A percentile compares a stretch with the other conserved stretches of the same genome.
These are phyloP conservation scores for Chrysoporthe austroafricana DNA, from an alignment of 2,329 filamentous ascomycete species.

Conservation along the genomic window DNA sequence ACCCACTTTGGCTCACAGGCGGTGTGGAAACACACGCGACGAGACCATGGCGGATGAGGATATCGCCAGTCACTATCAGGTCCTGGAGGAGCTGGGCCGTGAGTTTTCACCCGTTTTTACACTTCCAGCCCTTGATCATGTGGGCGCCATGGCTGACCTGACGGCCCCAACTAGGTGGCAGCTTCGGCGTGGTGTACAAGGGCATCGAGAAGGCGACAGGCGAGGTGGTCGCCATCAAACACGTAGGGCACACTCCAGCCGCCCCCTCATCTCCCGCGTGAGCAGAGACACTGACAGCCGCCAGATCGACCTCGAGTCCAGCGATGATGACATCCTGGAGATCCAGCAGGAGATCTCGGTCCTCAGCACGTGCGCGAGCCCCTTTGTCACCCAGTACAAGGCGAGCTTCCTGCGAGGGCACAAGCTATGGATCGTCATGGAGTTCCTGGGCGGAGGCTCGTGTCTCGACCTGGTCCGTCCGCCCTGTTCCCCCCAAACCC, in stretches of 20 bases:
- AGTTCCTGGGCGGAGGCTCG: constrained; percentile 92
- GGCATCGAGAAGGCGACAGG: constrained; percentile 89
- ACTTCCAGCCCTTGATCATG: background rate
- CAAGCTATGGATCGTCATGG: constrained; percentile 99
- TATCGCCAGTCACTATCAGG: constrained; percentile 87
- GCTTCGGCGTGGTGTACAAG: constrained; percentile 96
- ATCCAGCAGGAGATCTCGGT: constrained; percentile 98
- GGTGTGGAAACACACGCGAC: constrained; percentile 9
- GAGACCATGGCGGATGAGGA: constrained; percentile 59
- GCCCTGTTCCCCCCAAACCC: background rate
- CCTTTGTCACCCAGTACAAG: constrained; percentile 94
- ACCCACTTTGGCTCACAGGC: constrained; percentile 20
- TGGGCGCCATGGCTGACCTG: constrained; percentile 17
- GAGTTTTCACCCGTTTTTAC: constrained; percentile 45
- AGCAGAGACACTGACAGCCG: constrained; percentile 24
- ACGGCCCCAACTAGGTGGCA: constrained; percentile 69
- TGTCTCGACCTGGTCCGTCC: constrained; percentile 82
- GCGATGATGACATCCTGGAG: constrained; percentile 96
- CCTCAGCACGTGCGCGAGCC: constrained; percentile 90
- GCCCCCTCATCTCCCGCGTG: background rate
- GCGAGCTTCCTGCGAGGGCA: constrained; percentile 93
- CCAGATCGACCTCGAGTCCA: constrained; percentile 97
- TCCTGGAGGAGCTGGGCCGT: constrained; percentile 96
- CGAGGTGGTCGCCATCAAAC: constrained; percentile 94
- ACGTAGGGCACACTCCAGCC: constrained; percentile 60